These are phyloP conservation scores for Thielaviopsis punctulata DNA, from an alignment of 2,329 filamentous ascomycete species.

Conservation along the genomic window DNA sequence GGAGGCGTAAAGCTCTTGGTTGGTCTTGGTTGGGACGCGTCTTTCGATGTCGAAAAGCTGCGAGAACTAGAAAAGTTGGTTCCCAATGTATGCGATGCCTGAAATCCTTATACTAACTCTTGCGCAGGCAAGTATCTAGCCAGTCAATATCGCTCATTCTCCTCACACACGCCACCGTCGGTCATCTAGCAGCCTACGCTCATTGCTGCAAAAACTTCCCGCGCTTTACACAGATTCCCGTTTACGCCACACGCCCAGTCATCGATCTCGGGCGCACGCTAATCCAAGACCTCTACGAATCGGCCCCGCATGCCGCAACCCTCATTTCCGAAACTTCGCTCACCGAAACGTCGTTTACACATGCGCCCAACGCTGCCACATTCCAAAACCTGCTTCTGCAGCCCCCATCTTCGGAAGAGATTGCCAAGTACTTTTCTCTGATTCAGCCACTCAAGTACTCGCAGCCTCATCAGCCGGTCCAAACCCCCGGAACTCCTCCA, in stretches of 20 bases:
- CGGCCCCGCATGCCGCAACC: conserved; percentile 72
- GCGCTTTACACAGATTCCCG: conserved; percentile 75
- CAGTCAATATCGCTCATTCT: conserved; percentile 64
- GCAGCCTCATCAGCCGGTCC: conserved; percentile 78
- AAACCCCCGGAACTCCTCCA: conserved; percentile 74
- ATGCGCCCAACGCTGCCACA: conserved; percentile 17
- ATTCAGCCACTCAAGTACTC: conserved; percentile 93
- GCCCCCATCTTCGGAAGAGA: conserved; percentile 71
- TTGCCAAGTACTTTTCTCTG: conserved; percentile 75
- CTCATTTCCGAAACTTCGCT: conserved; percentile 59
- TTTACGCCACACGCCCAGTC: conserved; percentile 87
- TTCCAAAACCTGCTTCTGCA: conserved; percentile 39
- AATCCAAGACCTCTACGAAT: conserved; percentile 81
- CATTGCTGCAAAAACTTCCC: conserved; percentile 97
- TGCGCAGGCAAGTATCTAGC: conserved; percentile 63
- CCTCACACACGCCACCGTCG: conserved; percentile 80
- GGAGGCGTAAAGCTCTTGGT: conserved; percentile 90
- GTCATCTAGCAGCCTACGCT: conserved; percentile 82
- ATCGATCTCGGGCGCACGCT: conserved; percentile 84
- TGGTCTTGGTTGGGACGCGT: conserved; percentile 90
- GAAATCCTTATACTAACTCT: conserved; percentile 6
- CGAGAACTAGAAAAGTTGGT: conserved; percentile 75
- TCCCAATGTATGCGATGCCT: background rate
- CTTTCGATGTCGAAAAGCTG: conserved; percentile 67
- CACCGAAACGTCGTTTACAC: conserved; percentile 24